Percentiles rank a stretch among this genome's conserved stretches.
Conservation (phyloP, 441 rosid species). For the Omphalea diandra region DNA sequence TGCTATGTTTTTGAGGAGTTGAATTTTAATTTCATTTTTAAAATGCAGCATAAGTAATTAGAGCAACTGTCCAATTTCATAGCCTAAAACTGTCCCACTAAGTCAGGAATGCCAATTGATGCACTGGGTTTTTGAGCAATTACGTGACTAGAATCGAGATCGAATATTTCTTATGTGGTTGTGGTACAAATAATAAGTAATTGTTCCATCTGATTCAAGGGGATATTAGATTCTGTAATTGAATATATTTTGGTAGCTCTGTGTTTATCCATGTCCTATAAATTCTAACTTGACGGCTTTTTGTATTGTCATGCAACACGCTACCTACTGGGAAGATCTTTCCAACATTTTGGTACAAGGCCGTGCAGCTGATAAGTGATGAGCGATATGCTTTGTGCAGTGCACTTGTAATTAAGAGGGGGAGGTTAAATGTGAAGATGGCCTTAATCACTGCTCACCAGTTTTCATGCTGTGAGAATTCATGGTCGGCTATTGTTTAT, state of each 20-base stretch:
- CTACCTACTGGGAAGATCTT: neutral
- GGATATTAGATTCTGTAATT: neutral
- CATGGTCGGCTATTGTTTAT: neutral
- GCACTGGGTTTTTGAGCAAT: slow-evolving; percentile 1
- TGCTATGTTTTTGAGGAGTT: slow-evolving; percentile 5
- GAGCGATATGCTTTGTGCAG: neutral
- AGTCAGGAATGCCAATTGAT: neutral
- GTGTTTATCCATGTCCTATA: neutral
- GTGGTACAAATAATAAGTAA: neutral
- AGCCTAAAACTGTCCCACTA: neutral
- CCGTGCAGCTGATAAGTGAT: neutral
- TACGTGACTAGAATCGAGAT: neutral
- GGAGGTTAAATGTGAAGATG: too few relatives aligned
- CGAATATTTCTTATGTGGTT: neutral
- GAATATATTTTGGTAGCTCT: neutral
- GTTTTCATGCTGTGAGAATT: neutral
- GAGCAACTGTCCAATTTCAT: slow-evolving; percentile 6
- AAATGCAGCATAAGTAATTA: slow-evolving; percentile 10
- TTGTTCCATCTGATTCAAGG: too few relatives aligned
- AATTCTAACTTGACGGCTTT: neutral
- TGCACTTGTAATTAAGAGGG: too few relatives aligned
- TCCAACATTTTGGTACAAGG: neutral
- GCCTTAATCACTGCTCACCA: too few relatives aligned
- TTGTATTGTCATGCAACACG: too few relatives aligned
- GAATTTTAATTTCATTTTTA: slow-evolving; percentile 1